Evolutionary conservation across 192 early-diverging fungal species (phyloP), one percentile per base, ranked within the genome.

Genomic region (Haplosporangium gracile): DNA sequence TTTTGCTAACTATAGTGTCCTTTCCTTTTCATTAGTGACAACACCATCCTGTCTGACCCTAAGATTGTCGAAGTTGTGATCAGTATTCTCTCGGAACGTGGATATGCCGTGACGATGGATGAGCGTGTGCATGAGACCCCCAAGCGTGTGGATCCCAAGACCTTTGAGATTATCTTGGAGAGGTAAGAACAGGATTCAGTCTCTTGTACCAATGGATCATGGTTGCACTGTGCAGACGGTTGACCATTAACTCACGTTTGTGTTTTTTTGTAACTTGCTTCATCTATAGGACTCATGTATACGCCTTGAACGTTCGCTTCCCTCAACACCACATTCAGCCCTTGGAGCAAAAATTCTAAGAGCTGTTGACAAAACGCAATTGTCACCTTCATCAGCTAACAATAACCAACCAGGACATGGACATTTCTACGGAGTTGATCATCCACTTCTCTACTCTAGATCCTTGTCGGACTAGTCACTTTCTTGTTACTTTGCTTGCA

Each of bases 281-380:
- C 32, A 20, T 9, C 22, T 63, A 42, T 76, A 90, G 89, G 9
- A 84, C 88, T 20, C 82, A 89, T 63, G 81, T 89, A 39, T 89
- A 91, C 75, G 84, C 90, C 1, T 82, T 93, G 39, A 91, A 86
- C 68, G 87, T 93, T 20, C 91, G 90, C 5, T 93, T 91, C 73
- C 92, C 92, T 22, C 91, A 93, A 63, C 92, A 91, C 51, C 89
- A 91, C 72, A 93, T 93, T 71, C 92, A 91, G 70, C 86, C 92
- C 24, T 73, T 93, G 55, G 92, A 93, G 57, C 92, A 93, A 77
- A 93, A 93, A 65, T 93, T 93, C 60, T 85, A 90, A 68, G 4
- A 29, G 15, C 15, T 49, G 15, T 49, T 49, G 47, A 18, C 36
- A 36, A 36, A 36, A 2, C 36, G 36, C 36, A 4, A 10, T 16